These are phyloP conservation scores for Microcyclospora pomicola DNA, from an alignment of 2,329 filamentous ascomycete genomes.

Conservation along the genomic window DNA sequence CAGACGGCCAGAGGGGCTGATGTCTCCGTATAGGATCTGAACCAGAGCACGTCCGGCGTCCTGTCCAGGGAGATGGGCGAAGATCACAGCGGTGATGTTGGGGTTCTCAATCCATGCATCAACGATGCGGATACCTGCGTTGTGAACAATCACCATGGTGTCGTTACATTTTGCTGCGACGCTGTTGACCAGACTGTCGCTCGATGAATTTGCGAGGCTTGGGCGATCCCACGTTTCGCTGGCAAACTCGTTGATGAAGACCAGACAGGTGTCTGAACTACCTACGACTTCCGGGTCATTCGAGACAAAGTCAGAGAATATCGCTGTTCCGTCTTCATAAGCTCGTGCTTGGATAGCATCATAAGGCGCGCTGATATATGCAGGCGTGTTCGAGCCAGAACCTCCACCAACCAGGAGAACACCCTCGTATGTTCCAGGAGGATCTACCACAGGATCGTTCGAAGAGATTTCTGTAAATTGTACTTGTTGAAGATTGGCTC, in stretches of 20 bases:
- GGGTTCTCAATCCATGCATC: slow-evolving; percentile 48
- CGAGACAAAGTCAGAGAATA: slow-evolving; percentile 46
- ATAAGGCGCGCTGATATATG: slow-evolving; percentile 23
- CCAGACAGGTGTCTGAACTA: slow-evolving; percentile 30
- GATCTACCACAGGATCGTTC: slow-evolving; percentile 13
- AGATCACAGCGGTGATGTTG: slow-evolving; percentile 51
- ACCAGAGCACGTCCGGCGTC: slow-evolving; percentile 45
- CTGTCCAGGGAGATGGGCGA: slow-evolving; percentile 52
- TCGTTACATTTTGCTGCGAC: slow-evolving; percentile 47
- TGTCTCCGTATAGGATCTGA: slow-evolving; percentile 43
- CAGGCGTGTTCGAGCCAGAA: slow-evolving; percentile 20
- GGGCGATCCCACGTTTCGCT: slow-evolving; percentile 27
- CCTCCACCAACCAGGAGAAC: slow-evolving; percentile 25
- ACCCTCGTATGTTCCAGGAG: slow-evolving; percentile 17
- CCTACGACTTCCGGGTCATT: slow-evolving; percentile 36
- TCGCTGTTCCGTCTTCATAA: slow-evolving; percentile 39
- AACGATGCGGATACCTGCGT: slow-evolving; percentile 46
- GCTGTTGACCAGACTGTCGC: slow-evolving; percentile 42
- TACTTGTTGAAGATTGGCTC: slow-evolving; percentile 8
- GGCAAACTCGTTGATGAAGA: slow-evolving; percentile 45
- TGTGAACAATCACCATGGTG: slow-evolving; percentile 52
- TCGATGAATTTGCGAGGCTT: slow-evolving; percentile 26
- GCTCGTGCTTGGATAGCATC: slow-evolving; percentile 23
- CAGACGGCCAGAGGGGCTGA: slow-evolving; percentile 43
- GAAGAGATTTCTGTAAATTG: slow-evolving; percentile 21